Evolutionary conservation across 2,329 filamentous ascomycete species (phyloP).

Genomic region (Aspergillus thermomutatus): DNA sequence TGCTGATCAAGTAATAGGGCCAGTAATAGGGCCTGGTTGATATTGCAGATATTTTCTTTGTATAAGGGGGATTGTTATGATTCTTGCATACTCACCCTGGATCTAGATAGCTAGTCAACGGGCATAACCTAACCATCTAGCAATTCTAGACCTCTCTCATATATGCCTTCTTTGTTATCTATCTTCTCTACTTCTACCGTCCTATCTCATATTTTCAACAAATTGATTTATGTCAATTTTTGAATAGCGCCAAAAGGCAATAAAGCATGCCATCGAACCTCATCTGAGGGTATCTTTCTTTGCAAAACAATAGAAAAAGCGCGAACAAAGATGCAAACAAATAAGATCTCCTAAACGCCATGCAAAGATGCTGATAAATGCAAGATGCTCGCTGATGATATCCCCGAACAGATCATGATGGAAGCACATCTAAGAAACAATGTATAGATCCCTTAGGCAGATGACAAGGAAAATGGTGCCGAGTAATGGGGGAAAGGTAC

Average conservation of each 20-base stretch:
- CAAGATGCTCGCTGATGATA: background rate
- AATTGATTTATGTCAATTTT: background rate
- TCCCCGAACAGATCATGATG: background rate
- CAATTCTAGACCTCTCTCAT: no score
- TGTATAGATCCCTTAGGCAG: background rate
- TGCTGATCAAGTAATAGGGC: no score
- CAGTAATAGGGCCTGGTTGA: no score
- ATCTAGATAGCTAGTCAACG: no score
- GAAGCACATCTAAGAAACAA: background rate
- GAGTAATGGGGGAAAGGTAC: background rate
- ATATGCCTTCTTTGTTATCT: no score
- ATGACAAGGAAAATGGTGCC: background rate
- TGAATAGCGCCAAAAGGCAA: background rate
- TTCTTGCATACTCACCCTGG: no score
- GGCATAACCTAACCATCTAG: no score
- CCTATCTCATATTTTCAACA: background rate
- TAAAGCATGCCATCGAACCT: background rate
- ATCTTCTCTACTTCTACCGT: background rate
- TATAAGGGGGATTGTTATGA: no score
- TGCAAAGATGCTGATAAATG: background rate
- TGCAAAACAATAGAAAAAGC: background rate
- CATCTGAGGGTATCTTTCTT: background rate
- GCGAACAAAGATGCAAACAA: background rate
- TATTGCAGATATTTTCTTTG: no score
- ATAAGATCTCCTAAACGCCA: background rate